Evolutionary conservation across 345 rosid genomes (phyloP).

Genomic region (thale cress (Arabidopsis thaliana)): TAIR10.1 NC_003071.7:10111001-10111500

Average conservation of each 20-base stretch:
- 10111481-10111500: slow-evolving; percentile 47
- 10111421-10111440: slow-evolving; percentile 31
- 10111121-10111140: slow-evolving; percentile 1
- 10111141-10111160: slow-evolving; percentile 11
- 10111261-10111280: slow-evolving; percentile 43
- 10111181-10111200: slow-evolving; percentile 20
- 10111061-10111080: slow-evolving; percentile 2
- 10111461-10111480: slow-evolving; percentile 31
- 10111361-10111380: slow-evolving; percentile 36
- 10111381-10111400: slow-evolving; percentile 47
- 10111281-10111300: slow-evolving; percentile 39
- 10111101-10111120: background rate
- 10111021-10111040: background rate
- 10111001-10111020: slow-evolving; percentile 78
- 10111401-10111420: slow-evolving; percentile 30
- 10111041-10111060: background rate
- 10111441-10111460: slow-evolving; percentile 39
- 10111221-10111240: slow-evolving; percentile 29
- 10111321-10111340: slow-evolving; percentile 37
- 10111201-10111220: slow-evolving; percentile 29
- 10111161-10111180: slow-evolving; percentile 9
- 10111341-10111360: slow-evolving; percentile 34
- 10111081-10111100: background rate
- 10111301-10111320: slow-evolving; percentile 14
- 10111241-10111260: slow-evolving; percentile 44